Percentiles rank a stretch among this genome's conserved stretches.
Evolutionary conservation across 306 rosid species (phyloP).

Genomic region (Vigna nakashimae): DNA sequence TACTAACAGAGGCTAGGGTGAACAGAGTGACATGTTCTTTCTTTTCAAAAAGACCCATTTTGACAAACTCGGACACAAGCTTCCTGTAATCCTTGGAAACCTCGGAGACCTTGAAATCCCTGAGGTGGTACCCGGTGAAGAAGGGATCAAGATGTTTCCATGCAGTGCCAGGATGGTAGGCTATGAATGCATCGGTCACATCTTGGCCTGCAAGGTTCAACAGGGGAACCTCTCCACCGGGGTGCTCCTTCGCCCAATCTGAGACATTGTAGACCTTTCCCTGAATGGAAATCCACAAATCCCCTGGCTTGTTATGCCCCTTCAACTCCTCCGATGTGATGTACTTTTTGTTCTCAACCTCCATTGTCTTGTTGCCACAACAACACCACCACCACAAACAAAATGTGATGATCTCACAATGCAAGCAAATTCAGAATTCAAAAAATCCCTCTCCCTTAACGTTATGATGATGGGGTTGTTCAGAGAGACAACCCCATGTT

Average conservation of each 20-base stretch:
- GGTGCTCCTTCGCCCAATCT: constrained; percentile 69
- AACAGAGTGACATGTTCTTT: constrained; percentile 55
- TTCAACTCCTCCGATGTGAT: constrained; percentile 60
- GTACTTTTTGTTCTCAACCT: constrained; percentile 54
- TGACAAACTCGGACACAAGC: constrained; percentile 56
- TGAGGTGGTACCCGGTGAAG: constrained; percentile 67
- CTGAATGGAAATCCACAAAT: constrained; percentile 83
- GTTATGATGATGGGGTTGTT: constrained; percentile 12
- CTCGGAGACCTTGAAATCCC: constrained; percentile 63
- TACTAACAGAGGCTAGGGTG: constrained; percentile 47
- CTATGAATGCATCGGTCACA: constrained; percentile 78
- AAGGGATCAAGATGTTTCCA: constrained; percentile 68
- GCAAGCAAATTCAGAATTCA: not conserved
- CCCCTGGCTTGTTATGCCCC: constrained; percentile 62
- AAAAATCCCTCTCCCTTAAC: not conserved
- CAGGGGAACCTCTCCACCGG: constrained; percentile 71
- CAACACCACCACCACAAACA: not conserved
- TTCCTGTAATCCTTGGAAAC: constrained; percentile 73
- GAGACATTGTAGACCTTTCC: constrained; percentile 80
- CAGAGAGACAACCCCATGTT: constrained; percentile 27
- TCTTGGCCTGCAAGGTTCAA: constrained; percentile 76
- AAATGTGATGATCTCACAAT: constrained; percentile 1
- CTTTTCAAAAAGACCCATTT: constrained; percentile 71
- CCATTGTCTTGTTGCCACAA: constrained; percentile 24
- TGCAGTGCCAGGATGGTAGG: constrained; percentile 73